These are phyloP conservation scores for Oryza meridionalis DNA, from an alignment of 176 grass and related monocot species.

Conservation along the genomic window DNA sequence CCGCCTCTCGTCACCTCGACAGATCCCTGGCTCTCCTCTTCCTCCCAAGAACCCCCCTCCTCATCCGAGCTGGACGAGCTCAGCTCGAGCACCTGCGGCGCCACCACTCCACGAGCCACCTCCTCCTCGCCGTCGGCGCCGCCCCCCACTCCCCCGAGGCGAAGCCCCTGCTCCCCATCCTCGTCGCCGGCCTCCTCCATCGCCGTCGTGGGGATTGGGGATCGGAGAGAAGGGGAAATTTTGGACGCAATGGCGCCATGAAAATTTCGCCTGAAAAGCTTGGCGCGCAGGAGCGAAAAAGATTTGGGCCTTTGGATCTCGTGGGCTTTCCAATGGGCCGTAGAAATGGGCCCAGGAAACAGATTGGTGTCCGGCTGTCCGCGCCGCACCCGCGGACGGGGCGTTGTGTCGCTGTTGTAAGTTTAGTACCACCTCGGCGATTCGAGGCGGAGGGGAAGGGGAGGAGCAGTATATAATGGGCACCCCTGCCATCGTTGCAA, in stretches of 20 bases:
- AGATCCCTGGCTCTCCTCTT: slow-evolving; percentile 25
- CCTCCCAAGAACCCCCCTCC: slow-evolving; percentile 19
- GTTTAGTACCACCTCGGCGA: slow-evolving; percentile 41
- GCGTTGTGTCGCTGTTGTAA: neutral
- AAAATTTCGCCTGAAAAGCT: neutral
- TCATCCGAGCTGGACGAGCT: slow-evolving; percentile 33
- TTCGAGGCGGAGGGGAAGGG: accelerated
- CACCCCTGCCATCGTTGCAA: neutral
- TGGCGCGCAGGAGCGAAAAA: slow-evolving; percentile 26
- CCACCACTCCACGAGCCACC: neutral
- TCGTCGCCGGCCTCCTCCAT: slow-evolving; percentile 29
- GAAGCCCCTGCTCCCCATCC: neutral
- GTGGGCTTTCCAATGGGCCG: neutral
- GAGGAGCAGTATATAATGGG: neutral
- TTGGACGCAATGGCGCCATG: slow-evolving; percentile 28
- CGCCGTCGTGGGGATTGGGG: slow-evolving; percentile 17
- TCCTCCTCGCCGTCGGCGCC: neutral
- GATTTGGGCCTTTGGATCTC: neutral
- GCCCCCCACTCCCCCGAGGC: neutral
- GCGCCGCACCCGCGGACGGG: too few species aligned
- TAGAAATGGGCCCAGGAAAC: neutral
- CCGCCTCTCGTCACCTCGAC: slow-evolving; percentile 7
- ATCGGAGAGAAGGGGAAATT: neutral
- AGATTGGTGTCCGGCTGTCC: neutral
- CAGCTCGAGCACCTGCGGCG: neutral